phyloP scores from a whole-genome alignment of 345 rosid species.

The Garcia nutans region DNA sequence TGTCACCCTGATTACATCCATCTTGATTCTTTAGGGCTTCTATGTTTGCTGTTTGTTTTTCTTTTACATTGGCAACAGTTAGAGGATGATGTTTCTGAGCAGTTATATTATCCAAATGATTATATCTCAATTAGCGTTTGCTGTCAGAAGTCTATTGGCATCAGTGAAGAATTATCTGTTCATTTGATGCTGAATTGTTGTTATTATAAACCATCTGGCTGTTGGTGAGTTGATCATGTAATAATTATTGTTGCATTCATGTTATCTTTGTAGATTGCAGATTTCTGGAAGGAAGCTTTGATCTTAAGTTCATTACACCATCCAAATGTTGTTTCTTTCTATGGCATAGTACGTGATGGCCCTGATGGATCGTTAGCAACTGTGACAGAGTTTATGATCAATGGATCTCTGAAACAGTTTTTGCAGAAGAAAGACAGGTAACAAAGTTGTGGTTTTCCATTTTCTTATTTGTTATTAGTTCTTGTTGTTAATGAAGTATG shows the following conservation, averaged over 20 bases:
- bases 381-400: slow-evolving; percentile 94
- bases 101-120: neutral
- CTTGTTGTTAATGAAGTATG: slow-evolving; percentile 1
- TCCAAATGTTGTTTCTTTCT: slow-evolving; percentile 96
- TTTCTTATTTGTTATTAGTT: neutral
- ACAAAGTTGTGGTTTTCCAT: slow-evolving; percentile 20
- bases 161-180: neutral
- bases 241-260: slow-evolving; percentile 18
- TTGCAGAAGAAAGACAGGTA: slow-evolving; percentile 97
- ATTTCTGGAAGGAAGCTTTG: slow-evolving; percentile 98
- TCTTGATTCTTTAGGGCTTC: neutral
- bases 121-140: neutral
- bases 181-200: neutral
- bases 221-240: slow-evolving; percentile 6
- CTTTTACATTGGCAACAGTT: neutral
- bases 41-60: neutral
- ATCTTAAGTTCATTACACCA: slow-evolving; percentile 95
- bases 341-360: slow-evolving; percentile 99
- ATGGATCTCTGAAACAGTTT: slow-evolving; percentile 97
- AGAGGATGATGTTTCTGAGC: neutral
- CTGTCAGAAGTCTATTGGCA: neutral
- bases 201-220: slow-evolving; percentile 4
- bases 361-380: slow-evolving; percentile 97
- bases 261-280: slow-evolving; percentile 67
- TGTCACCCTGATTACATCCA: neutral